A percentile compares a stretch with the other conserved stretches of the same genome.
These are phyloP conservation scores for Arachis hypogaea DNA, from an alignment of 306 rosid species.

Conservation along the genomic window DNA sequence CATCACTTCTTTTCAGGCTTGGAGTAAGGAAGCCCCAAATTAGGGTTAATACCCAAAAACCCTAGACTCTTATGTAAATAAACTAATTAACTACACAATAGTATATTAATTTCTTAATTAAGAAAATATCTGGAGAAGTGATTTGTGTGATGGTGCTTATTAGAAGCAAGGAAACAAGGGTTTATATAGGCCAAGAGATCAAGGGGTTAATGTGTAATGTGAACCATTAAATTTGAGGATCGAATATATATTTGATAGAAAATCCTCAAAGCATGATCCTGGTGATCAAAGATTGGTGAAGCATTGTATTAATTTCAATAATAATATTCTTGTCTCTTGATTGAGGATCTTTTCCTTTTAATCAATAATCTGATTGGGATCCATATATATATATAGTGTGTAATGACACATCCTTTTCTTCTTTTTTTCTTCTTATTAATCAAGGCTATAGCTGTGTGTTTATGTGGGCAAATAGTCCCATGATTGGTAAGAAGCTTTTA, in stretches of 20 bases:
- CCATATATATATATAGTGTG: neutral
- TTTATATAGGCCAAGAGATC: slow-evolving; percentile 39
- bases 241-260: slow-evolving; percentile 8
- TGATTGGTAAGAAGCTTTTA: too few species aligned
- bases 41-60: neutral
- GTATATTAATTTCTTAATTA: neutral
- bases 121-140: slow-evolving; percentile 1
- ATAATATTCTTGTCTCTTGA: neutral
- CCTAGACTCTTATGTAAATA: neutral
- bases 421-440: neutral
- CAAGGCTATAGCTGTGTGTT: neutral
- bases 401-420: slow-evolving; percentile 21
- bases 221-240: slow-evolving; percentile 33
- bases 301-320: slow-evolving; percentile 4
- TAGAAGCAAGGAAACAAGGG: slow-evolving; percentile 6
- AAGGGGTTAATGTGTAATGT: slow-evolving; percentile 19
- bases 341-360: slow-evolving; percentile 28
- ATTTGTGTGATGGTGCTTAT: slow-evolving; percentile 31
- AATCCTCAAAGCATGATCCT: slow-evolving; percentile 38
- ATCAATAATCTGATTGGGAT: slow-evolving; percentile 26
- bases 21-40: slow-evolving; percentile 62
- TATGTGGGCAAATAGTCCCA: slow-evolving; percentile 2
- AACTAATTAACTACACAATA: neutral
- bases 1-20: slow-evolving; percentile 58
- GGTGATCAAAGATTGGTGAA: slow-evolving; percentile 37